Base-by-base conservation (phyloP, 257 asterid species). In the Nicotiana otophora region DNA sequence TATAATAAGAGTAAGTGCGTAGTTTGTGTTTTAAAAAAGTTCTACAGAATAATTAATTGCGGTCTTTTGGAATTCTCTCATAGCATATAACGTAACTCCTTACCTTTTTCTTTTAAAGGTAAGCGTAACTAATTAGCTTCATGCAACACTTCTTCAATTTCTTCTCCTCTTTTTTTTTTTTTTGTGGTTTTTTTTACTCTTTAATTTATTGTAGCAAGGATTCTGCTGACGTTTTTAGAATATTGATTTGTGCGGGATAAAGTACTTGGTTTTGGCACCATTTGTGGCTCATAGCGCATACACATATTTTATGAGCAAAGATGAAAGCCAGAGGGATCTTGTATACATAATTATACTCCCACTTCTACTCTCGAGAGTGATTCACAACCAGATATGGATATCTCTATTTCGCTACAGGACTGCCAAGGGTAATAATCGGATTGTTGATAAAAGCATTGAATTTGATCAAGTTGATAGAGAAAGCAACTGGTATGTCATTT, bases 381-480 rank as follows among this genome's bases (percentile, higher is more conserved):
- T 94, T 23, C 97, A 94, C 72, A 92, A 91, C 86, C 97, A 90
- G 8, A 57, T 91, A 9, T 94, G 98, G 97, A 91, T 94, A 7
- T 87, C 92, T 1, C 11, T 86, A 65, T 92, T 97, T 11, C 91
- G 98, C 1, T 86, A 94, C 78, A 75, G 91, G 6, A 94, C 93
- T 0, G 95, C 97, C 12, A 91, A 87, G 74, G 97, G 98, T 51
- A 88, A 20, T 75, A 91, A 81, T 84, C 74, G 96, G 6, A 92
- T 94, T 12, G 81, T 94, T 16, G 95, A 92, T n/a, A 86, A 87
- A 62, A 82, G 82, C 86, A 92, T 94, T 23, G 98, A 92, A n/a
- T 94, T 92, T 16, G 96, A 92, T 0, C 98, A 94, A 57, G 97
- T 94, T 6, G 98, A 94, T 82, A 86, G 97, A 57, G 97, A 94